Evolutionary conservation across 257 asterid species (phyloP).

Genomic region (Nicotiana sylvestris): DNA sequence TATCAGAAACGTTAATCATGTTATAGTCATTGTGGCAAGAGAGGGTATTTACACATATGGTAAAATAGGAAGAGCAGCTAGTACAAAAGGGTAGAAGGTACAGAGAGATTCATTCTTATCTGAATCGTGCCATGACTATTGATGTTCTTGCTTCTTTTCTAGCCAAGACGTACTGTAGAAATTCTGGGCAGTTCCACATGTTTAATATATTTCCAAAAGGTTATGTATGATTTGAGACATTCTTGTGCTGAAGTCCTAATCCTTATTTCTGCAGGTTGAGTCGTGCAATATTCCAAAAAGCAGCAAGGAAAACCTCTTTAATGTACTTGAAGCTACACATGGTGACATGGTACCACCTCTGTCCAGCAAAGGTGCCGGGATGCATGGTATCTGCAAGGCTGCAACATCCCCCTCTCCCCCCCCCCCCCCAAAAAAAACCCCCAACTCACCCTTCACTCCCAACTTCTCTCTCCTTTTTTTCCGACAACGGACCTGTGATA

Average conservation of each 20-base stretch:
- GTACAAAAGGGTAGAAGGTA: slow-evolving; percentile 12
- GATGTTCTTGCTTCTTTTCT: slow-evolving; percentile 7
- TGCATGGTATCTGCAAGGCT: neutral
- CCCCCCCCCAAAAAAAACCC: neutral
- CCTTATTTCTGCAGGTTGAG: neutral
- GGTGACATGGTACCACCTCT: neutral
- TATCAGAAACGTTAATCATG: neutral
- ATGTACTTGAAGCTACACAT: neutral
- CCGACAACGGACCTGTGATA: too few relatives aligned
- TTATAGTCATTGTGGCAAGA: neutral
- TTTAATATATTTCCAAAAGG: neutral
- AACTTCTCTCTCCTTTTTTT: neutral
- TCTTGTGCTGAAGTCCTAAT: neutral
- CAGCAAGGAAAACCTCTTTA: neutral
- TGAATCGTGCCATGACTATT: neutral
- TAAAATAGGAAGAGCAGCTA: neutral
- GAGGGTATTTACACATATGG: neutral
- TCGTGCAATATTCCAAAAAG: slow-evolving; percentile 1
- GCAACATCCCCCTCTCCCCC: neutral
- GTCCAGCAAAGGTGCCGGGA: neutral
- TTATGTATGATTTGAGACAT: slow-evolving; percentile 1
- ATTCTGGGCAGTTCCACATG: slow-evolving; percentile 8
- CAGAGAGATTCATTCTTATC: neutral
- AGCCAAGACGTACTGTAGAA: neutral
- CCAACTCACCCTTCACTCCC: neutral